Conservation (phyloP, 116 monocot species). For the Thalassia testudinum region DNA sequence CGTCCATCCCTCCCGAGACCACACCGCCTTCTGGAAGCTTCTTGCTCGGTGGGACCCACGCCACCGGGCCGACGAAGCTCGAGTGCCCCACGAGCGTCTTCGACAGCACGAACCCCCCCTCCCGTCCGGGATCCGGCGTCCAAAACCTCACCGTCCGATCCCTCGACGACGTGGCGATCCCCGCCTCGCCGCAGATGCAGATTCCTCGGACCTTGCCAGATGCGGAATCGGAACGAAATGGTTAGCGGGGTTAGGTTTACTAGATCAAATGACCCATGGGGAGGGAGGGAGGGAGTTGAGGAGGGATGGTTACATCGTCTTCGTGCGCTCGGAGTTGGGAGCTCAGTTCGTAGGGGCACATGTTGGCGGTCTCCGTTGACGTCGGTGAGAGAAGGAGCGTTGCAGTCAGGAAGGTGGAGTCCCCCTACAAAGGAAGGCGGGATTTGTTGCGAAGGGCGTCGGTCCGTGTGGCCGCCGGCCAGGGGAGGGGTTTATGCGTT, state of each 20-base stretch:
- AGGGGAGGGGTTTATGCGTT: too few relatives aligned
- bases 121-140: constrained; percentile 35
- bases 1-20: constrained; percentile 91
- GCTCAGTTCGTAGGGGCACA: constrained; percentile 31
- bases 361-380: too few relatives aligned
- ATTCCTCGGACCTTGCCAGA: constrained; percentile 52
- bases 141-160: constrained; percentile 75
- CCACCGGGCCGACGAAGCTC: constrained; percentile 88
- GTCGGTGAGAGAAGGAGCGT: too few relatives aligned
- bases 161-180: constrained; percentile 80
- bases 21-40: constrained; percentile 55
- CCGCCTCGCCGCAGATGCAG: constrained; percentile 53
- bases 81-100: constrained; percentile 65
- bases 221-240: background rate
- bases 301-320: constrained; percentile 37
- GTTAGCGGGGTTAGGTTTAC: background rate
- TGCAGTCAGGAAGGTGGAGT: too few relatives aligned
- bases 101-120: constrained; percentile 25
- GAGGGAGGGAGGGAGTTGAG: background rate
- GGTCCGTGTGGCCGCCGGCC: too few relatives aligned
- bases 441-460: too few relatives aligned
- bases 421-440: too few relatives aligned
- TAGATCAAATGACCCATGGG: too few relatives aligned
- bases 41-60: constrained; percentile 62
- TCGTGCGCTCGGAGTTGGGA: constrained; percentile 54